Conservation (phyloP, 495 filamentous ascomycete species). For the Podospora anserina region DNA sequence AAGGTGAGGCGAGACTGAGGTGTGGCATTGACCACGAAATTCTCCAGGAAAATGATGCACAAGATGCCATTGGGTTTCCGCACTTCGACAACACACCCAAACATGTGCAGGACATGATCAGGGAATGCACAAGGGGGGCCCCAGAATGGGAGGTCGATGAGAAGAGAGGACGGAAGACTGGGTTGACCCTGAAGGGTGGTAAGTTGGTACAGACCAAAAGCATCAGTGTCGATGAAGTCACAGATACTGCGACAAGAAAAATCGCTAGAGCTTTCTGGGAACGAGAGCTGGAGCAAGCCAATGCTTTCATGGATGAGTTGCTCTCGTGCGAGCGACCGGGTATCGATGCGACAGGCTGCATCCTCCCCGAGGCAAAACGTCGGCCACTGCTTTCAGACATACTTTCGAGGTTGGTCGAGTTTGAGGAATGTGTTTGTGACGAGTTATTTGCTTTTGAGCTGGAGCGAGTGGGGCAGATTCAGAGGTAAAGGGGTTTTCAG, state of each 20-base stretch:
- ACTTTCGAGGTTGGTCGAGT: not conserved
- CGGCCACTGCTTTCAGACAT: not conserved
- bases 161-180: not conserved
- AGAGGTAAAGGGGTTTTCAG: not conserved
- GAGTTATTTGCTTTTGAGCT: not conserved
- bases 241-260: constrained; percentile 1
- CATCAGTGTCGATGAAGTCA: not conserved
- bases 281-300: constrained; percentile 13
- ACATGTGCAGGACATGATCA: constrained; percentile 22
- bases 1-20: constrained; percentile 22
- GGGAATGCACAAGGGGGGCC: constrained; percentile 29
- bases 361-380: not conserved
- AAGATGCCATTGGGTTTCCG: constrained; percentile 22
- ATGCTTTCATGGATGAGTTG: constrained; percentile 8
- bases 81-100: constrained; percentile 22
- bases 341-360: not conserved
- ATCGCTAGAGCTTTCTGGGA: constrained; percentile 15
- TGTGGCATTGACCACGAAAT: constrained; percentile 31
- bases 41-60: constrained; percentile 18
- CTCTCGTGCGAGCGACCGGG: not conserved
- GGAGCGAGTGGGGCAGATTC: not conserved
- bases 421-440: not conserved
- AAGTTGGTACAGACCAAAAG: constrained; percentile 16
- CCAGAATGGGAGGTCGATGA: constrained; percentile 22
- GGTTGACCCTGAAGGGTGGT: constrained; percentile 13